phyloP scores from a whole-genome alignment of 129 eudicot species.

The Artemisia argyi region DNA sequence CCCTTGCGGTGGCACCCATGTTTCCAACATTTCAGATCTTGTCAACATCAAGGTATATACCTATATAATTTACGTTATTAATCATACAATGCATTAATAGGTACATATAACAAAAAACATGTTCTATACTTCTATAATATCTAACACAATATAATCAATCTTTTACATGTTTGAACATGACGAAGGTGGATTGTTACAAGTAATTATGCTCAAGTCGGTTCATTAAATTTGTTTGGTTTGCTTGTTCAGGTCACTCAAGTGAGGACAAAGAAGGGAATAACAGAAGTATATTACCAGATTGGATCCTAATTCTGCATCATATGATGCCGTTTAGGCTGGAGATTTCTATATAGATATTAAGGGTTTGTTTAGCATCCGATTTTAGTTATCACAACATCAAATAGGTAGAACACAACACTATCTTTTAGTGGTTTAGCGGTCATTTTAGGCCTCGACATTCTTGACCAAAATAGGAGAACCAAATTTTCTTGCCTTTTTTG shows the following conservation, averaged over 20 bases:
- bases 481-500: too few species aligned
- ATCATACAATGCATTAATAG: too few species aligned
- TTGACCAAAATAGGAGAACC: too few species aligned
- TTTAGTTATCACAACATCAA: neutral
- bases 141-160: neutral
- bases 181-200: neutral
- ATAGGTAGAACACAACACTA: too few species aligned
- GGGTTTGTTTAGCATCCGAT: too few species aligned
- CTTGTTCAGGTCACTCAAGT: constrained; percentile 69
- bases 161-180: neutral
- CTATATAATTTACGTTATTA: neutral
- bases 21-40: constrained; percentile 68
- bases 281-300: constrained; percentile 75
- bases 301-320: constrained; percentile 17
- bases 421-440: too few species aligned
- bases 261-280: constrained; percentile 75
- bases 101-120: neutral
- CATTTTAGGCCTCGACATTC: too few species aligned
- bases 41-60: constrained; percentile 64
- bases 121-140: neutral
- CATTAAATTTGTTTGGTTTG: neutral
- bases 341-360: too few species aligned
- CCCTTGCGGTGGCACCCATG: constrained; percentile 98
- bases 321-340: too few species aligned
- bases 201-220: neutral